A percentile compares a stretch with the other conserved stretches of the same genome.
Evolutionary conservation across 495 filamentous ascomycete species (phyloP).

Genomic region (Annulohypoxylon maeteangense): DNA sequence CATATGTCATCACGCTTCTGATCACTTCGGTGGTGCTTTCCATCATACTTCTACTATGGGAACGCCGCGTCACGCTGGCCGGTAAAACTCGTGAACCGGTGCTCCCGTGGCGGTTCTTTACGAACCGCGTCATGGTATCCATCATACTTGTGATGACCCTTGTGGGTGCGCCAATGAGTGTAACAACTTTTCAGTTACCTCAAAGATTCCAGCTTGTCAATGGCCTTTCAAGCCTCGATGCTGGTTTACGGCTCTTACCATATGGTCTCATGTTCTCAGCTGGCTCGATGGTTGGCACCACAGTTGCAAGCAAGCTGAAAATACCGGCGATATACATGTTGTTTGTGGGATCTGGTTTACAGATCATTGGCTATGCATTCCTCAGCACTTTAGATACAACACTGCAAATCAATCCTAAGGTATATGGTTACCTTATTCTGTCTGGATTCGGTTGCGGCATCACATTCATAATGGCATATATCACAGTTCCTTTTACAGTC

Average conservation of each 20-base stretch:
- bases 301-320: conserved; percentile 41
- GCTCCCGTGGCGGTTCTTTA: conserved; percentile 37
- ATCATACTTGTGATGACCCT: background rate
- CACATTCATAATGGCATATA: background rate
- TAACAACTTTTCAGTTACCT: conserved; percentile 58
- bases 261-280: conserved; percentile 49
- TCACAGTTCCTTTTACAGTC: background rate
- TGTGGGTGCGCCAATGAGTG: conserved; percentile 30
- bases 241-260: conserved; percentile 62
- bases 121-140: conserved; percentile 21
- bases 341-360: conserved; percentile 2
- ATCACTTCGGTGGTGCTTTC: background rate
- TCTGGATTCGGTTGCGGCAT: conserved; percentile 49
- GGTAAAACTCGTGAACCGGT: conserved; percentile 24
- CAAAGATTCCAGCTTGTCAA: conserved; percentile 60
- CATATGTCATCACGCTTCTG: conserved; percentile 38
- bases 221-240: conserved; percentile 44
- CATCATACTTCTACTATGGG: conserved; percentile 8
- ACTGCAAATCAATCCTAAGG: conserved; percentile 27
- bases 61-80: conserved; percentile 11
- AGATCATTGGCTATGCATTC: conserved; percentile 29
- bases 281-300: conserved; percentile 47
- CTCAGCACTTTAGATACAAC: conserved; percentile 16
- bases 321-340: conserved; percentile 21
- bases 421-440: conserved; percentile 50